Evolutionary conservation across 306 rosid genomes (phyloP), one percentile per base, ranked within the genome.

Genomic region (Prunus mira): DNA sequence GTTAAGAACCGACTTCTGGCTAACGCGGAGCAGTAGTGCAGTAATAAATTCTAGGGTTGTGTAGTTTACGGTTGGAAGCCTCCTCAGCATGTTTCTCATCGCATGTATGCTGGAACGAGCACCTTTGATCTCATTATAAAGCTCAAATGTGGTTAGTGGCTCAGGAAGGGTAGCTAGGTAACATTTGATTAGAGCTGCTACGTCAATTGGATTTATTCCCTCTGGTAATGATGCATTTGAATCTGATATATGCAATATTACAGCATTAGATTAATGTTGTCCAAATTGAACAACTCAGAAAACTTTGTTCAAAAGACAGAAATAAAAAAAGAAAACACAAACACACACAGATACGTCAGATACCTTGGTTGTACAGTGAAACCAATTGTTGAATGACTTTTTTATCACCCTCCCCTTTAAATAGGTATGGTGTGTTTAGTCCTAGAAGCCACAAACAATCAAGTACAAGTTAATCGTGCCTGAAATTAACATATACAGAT

Each of bases 131-230:
- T 92, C 97, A 52, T 83, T 68, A 78, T 91, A 87, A 74, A 91
- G 97, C 82, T 92, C 93, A 75, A 89, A 80, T 27, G 97, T 91
- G 73, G 89, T 84, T 73, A 92, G 93, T 2, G 99, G 98, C 86
- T 89, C 98, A 9, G 98, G 99, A 83, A 96, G 93, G 84, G 98
- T 89, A 80, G 98, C 96, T 70, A 96, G 88, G 88, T 91, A 92
- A 81, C 88, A 96, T 84, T 96, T 96, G 68, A 72, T 73, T 30
- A 96, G 88, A 84, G 96, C 96, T 24, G 98, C 99, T 55, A 96
- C 86, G 12, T 92, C 96, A 80, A 89, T 78, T 47, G 99, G 93
- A 83, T 82, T 96, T 77, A 85, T 74, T 67, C 93, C 91, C 73
- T 96, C 98, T 43, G 98, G 98, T 68, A 96, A 63, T 54, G 88